Evolutionary conservation across 208 protist species (phyloP), one percentile per base, ranked within the genome.

Genomic region (Dictyostelium gargantuum): DNA sequence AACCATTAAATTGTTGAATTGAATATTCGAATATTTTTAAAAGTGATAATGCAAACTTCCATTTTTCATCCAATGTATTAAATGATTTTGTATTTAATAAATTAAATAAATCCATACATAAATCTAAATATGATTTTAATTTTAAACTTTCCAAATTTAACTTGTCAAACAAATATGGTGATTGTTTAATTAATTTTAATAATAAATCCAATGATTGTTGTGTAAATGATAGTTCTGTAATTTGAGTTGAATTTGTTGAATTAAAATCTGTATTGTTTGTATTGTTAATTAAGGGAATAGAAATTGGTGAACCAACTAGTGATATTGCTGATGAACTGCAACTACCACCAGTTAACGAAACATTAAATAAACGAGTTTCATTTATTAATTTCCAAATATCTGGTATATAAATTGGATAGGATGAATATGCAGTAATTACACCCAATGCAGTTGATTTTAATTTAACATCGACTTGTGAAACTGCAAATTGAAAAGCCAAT

Each of bases 191-290:
- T 29, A 85, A 46, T 21, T 44, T 46, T 29, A 56, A 85, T 19
- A 85, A 61, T 11, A 85, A 75, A 6, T 85, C 80, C 6, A 85
- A 75, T 21, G 70, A 85, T 52, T 85, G 80, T 42, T 85, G 80
- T 35, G 80, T 75, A 15, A 85, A 74, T 42, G 80, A 61, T 6
- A 74, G 56, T 15, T 85, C 80, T 17, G 23, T 61, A 42, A 74
- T 19, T 50, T 82, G 29, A n/a, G n/a, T n/a, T n/a, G n/a, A n/a
- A n/a, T n/a, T n/a, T n/a, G n/a, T n/a, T n/a, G n/a, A n/a, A n/a
- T n/a, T n/a, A n/a, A n/a, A n/a, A n/a, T n/a, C n/a, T n/a, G n/a
- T n/a, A n/a, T n/a, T n/a, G n/a, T n/a, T n/a, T n/a, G n/a, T n/a
- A n/a, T n/a, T n/a, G n/a, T n/a, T n/a, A n/a, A n/a, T n/a, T n/a